Conservation (phyloP, 176 grass and related monocot genomes). For the Hsuehochloa calcarea region DNA sequence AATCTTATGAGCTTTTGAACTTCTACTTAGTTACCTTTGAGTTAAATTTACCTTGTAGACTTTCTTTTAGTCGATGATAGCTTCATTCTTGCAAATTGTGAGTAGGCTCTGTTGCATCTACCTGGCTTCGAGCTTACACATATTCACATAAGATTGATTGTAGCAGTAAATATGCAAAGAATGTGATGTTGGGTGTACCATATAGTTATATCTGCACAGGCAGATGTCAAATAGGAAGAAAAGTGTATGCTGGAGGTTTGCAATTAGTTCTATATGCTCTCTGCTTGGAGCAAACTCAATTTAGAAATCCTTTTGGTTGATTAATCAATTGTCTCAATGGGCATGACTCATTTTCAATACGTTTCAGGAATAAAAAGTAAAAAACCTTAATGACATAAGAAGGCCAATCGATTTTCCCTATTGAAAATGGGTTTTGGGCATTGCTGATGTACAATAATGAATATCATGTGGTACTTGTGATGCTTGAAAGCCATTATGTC, state of each 20-base stretch:
- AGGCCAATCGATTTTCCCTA: neutral
- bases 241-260: neutral
- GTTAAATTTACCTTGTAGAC: neutral
- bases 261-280: conserved; percentile 1
- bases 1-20: neutral
- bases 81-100: conserved; percentile 16
- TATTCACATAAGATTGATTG: neutral
- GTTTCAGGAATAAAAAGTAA: neutral
- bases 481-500: conserved; percentile 21
- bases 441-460: neutral
- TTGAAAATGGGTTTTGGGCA: neutral
- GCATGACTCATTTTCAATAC: conserved; percentile 3
- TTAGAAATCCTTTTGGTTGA: conserved; percentile 12
- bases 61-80: neutral
- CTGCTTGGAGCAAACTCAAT: neutral
- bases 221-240: neutral
- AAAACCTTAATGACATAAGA: neutral
- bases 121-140: neutral
- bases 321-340: neutral
- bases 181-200: neutral
- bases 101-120: conserved; percentile 7
- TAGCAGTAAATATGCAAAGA: neutral
- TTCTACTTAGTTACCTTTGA: conserved; percentile 20
- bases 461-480: neutral
- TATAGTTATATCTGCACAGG: neutral